phyloP scores from a whole-genome alignment of 2,329 filamentous ascomycete species.

The Fusarium dlaminii region DNA sequence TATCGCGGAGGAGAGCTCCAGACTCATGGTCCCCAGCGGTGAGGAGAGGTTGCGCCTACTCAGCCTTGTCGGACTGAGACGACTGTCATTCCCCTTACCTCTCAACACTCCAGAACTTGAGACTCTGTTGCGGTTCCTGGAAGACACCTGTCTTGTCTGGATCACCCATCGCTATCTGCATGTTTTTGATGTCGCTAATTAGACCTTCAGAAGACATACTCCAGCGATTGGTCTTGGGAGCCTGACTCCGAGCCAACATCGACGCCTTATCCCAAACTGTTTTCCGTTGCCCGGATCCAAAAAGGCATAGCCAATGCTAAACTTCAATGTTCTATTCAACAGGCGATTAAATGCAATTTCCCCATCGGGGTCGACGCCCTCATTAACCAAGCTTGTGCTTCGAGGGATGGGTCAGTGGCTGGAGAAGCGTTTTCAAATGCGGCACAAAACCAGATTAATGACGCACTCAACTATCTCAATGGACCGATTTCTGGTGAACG shows the following conservation, averaged over 20 bases:
- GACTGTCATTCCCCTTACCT: background rate
- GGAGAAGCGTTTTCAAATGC: fast-evolving
- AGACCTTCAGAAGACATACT: background rate
- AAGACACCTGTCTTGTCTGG: background rate
- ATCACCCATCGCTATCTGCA: background rate
- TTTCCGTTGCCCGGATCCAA: background rate
- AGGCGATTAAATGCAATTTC: background rate
- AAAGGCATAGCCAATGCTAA: background rate
- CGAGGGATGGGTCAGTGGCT: background rate
- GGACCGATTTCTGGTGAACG: fast-evolving
- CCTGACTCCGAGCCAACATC: background rate
- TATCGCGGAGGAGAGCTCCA: background rate
- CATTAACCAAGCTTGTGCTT: background rate
- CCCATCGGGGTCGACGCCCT: fast-evolving
- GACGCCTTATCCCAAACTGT: background rate
- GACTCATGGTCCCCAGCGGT: background rate
- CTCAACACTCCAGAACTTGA: background rate
- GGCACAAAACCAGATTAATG: fast-evolving
- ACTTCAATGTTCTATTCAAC: background rate
- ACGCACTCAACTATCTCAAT: background rate
- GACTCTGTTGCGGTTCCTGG: background rate
- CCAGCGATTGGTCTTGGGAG: background rate
- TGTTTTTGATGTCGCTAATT: background rate
- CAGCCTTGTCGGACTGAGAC: background rate
- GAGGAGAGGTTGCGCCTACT: background rate